phyloP scores from a whole-genome alignment of 225 moss, liverwort and hornwort genomes.

The Ulota crispa region DNA sequence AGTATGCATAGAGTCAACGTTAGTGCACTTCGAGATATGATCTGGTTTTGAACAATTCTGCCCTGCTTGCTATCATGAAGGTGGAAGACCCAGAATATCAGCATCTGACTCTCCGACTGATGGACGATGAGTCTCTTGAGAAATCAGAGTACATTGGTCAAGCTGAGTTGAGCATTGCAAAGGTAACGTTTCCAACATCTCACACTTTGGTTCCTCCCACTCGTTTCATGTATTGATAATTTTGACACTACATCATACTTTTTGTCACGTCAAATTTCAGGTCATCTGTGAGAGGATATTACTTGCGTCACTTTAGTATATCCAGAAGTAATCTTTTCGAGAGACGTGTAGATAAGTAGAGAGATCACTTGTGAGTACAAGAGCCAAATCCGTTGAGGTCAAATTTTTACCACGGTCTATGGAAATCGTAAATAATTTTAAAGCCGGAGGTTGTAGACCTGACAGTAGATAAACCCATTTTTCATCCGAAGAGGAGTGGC shows the following conservation, averaged over 20 bases:
- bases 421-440: no score
- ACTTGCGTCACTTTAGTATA: background rate
- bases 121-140: slow-evolving; percentile 82
- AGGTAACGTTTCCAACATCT: slow-evolving; percentile 35
- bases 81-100: slow-evolving; percentile 76
- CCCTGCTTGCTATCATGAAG: slow-evolving; percentile 30
- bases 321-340: background rate
- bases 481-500: background rate
- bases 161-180: slow-evolving; percentile 32
- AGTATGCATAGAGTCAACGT: background rate
- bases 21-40: background rate
- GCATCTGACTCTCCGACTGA: slow-evolving; percentile 68
- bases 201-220: background rate
- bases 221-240: background rate
- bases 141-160: slow-evolving; percentile 78
- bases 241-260: background rate
- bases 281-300: background rate
- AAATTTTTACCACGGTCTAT: background rate
- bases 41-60: background rate
- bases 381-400: background rate
- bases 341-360: background rate
- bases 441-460: background rate
- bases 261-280: background rate
- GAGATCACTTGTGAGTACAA: background rate
- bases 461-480: background rate